Evolutionary conservation across 306 rosid species (phyloP).

Genomic region (Malus orientalis): DNA sequence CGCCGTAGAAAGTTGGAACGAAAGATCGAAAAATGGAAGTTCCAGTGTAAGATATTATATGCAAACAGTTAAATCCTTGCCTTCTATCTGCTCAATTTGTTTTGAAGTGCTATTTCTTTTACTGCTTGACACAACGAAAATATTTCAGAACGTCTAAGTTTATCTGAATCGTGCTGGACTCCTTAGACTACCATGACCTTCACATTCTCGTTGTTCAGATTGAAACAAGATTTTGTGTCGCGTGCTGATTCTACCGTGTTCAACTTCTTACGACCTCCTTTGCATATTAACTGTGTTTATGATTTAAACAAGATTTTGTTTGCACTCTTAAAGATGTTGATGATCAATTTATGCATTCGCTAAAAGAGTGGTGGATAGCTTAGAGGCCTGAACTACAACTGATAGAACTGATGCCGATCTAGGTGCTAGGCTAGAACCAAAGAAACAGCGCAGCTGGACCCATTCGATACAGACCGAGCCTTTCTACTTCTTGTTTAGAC

Average conservation of each 20-base stretch:
- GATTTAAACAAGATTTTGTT: not conserved
- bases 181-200: not conserved
- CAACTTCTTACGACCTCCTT: not conserved
- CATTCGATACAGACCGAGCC: not conserved
- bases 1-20: slow-evolving; percentile 6
- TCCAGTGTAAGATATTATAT: not conserved
- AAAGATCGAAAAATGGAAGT: not conserved
- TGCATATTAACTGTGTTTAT: not conserved
- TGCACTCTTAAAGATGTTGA: not conserved
- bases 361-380: not conserved
- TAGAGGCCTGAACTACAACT: not conserved
- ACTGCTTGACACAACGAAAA: not conserved
- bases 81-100: not conserved
- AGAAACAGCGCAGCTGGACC: not conserved
- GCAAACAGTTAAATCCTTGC: not conserved
- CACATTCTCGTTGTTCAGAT: not conserved
- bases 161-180: not conserved
- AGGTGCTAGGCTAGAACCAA: not conserved
- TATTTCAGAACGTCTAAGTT: not conserved
- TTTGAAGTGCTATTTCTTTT: not conserved
- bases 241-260: not conserved
- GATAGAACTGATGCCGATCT: not conserved
- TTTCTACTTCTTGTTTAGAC: not conserved
- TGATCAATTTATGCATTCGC: not conserved
- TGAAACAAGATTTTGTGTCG: not conserved